A percentile compares a stretch with the other conserved stretches of the same genome.
Evolutionary conservation across 176 grass and related monocot genomes (phyloP).

Genomic region (Paspalum notatum): DNA sequence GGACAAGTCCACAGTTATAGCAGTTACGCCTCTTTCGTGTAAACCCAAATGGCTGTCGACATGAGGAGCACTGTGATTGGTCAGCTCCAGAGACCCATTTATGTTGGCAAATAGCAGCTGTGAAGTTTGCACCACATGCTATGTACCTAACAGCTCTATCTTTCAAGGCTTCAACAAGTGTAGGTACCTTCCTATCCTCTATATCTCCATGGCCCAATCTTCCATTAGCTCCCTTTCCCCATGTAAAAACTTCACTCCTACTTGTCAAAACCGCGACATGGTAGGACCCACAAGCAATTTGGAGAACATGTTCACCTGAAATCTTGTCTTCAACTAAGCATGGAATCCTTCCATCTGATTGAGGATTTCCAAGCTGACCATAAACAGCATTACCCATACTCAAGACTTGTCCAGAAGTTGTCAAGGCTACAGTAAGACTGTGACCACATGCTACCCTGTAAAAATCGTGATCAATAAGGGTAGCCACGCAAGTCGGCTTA

Average conservation of each 20-base stretch:
- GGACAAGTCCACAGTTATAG: slow-evolving; percentile 90
- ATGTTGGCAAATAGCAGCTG: slow-evolving; percentile 80
- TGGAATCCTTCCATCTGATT: slow-evolving; percentile 81
- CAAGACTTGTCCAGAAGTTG: slow-evolving; percentile 82
- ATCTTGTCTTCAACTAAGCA: slow-evolving; percentile 74
- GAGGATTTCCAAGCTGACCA: slow-evolving; percentile 90
- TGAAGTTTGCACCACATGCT: slow-evolving; percentile 91
- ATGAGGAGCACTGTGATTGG: slow-evolving; percentile 85
- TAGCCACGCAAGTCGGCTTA: slow-evolving; percentile 87
- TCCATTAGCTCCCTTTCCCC: slow-evolving; percentile 96
- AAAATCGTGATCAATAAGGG: slow-evolving; percentile 95
- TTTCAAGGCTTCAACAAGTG: slow-evolving; percentile 77
- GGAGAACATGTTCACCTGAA: slow-evolving; percentile 64
- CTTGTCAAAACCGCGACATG: slow-evolving; percentile 87
- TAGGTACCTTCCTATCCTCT: slow-evolving; percentile 89
- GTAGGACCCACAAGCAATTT: slow-evolving; percentile 89
- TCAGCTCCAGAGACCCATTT: slow-evolving; percentile 82
- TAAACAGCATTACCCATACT: slow-evolving; percentile 91
- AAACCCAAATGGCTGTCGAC: slow-evolving; percentile 88
- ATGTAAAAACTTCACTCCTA: slow-evolving; percentile 85
- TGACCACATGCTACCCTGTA: slow-evolving; percentile 84
- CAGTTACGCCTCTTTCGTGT: slow-evolving; percentile 93
- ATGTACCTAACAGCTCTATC: slow-evolving; percentile 80
- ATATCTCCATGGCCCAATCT: slow-evolving; percentile 94
- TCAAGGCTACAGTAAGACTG: slow-evolving; percentile 83